Conservation (phyloP, 73 alveolate species). For the Blepharisma stoltei region DNA sequence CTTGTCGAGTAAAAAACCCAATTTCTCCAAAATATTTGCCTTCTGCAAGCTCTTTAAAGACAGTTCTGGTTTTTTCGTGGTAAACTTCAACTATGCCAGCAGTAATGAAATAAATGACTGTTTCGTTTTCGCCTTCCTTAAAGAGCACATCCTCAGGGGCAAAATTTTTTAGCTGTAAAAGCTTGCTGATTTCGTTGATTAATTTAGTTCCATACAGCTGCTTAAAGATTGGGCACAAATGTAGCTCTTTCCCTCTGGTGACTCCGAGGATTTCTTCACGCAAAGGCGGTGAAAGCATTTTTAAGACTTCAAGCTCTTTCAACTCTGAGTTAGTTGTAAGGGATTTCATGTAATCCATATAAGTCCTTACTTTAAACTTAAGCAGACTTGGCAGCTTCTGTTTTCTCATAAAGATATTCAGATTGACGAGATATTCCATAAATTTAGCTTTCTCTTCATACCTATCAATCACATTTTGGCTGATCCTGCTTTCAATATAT, state of each 20-base stretch:
- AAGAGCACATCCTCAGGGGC: constrained; percentile 21
- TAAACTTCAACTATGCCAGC: constrained; percentile 11
- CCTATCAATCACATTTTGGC: background rate
- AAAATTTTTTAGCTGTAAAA: background rate
- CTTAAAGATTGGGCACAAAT: constrained; percentile 51
- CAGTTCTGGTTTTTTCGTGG: constrained; percentile 20
- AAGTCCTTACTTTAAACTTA: constrained; percentile 60
- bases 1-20: background rate
- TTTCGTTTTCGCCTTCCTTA: constrained; percentile 24
- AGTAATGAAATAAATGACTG: constrained; percentile 10
- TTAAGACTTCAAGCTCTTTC: constrained; percentile 71
- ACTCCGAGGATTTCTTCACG: constrained; percentile 53
- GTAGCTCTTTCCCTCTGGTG: constrained; percentile 58
- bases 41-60: background rate
- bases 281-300: constrained; percentile 57
- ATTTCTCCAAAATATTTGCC: constrained; percentile 29
- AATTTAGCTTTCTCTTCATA: background rate
- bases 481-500: background rate
- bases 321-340: constrained; percentile 59
- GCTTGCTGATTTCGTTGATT: constrained; percentile 34
- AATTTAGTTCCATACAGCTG: constrained; percentile 40
- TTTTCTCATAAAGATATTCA: constrained; percentile 59
- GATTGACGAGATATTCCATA: background rate
- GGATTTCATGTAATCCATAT: constrained; percentile 65
- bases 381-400: constrained; percentile 64